phyloP scores from a whole-genome alignment of 1,139 yeast species.

The Waltiozyma sp. region DNA sequence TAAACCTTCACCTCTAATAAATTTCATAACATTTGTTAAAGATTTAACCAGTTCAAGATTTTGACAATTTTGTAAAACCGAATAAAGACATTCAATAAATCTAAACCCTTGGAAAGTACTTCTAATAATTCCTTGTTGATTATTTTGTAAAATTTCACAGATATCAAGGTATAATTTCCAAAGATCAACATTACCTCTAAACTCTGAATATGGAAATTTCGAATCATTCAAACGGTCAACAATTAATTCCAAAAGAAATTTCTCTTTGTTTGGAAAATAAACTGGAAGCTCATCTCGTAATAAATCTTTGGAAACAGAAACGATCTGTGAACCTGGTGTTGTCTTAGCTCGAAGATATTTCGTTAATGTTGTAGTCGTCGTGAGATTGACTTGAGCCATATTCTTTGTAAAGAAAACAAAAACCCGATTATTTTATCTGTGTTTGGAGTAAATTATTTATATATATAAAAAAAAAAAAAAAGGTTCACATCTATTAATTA shows the following conservation, averaged over 20 bases:
- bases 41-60: slow-evolving; percentile 6
- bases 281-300: slow-evolving; percentile 29
- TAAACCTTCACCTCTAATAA: slow-evolving; percentile 2
- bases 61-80: slow-evolving; percentile 8
- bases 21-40: slow-evolving; percentile 15
- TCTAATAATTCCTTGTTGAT: slow-evolving; percentile 12
- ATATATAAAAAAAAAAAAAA: too few species aligned
- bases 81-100: slow-evolving; percentile 23
- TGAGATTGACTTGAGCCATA: background rate
- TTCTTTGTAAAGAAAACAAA: too few species aligned
- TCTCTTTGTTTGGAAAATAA: slow-evolving; percentile 49
- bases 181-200: slow-evolving; percentile 30
- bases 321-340: slow-evolving; percentile 33
- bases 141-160: slow-evolving; percentile 25
- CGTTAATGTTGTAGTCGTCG: slow-evolving; percentile 32
- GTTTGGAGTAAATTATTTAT: too few species aligned
- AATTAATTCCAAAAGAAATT: slow-evolving; percentile 54
- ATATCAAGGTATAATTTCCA: slow-evolving; percentile 38
- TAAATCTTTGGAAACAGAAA: slow-evolving; percentile 31
- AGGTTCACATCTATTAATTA: too few species aligned
- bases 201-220: slow-evolving; percentile 21
- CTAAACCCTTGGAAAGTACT: slow-evolving; percentile 29
- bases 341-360: slow-evolving; percentile 50
- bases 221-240: slow-evolving; percentile 54
- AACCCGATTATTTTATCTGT: too few species aligned